Evolutionary conservation across 2,329 filamentous ascomycete species (phyloP).

Genomic region (Diaporthe ampelina): DNA sequence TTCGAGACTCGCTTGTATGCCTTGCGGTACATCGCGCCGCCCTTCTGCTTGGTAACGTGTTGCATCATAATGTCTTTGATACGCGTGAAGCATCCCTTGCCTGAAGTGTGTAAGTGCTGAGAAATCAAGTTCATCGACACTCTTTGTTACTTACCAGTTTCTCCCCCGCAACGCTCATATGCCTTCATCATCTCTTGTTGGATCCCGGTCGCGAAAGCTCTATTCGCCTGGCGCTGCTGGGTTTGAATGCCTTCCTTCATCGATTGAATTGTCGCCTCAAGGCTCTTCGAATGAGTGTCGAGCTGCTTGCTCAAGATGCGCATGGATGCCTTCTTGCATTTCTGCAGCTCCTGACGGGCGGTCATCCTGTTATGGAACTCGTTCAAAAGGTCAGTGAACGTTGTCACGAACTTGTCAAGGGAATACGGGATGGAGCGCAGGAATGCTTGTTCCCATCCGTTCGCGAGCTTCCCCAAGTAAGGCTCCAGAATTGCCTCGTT

Average conservation of each 20-base stretch:
- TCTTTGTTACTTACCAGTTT: too few species aligned
- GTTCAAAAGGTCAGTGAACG: neutral
- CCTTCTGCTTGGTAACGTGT: neutral
- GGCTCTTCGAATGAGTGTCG: neutral
- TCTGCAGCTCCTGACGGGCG: conserved; percentile 14
- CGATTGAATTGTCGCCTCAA: neutral
- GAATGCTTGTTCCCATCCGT: conserved; percentile 26
- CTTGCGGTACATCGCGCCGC: neutral
- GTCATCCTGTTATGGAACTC: conserved; percentile 26
- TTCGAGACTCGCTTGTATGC: neutral
- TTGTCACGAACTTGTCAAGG: neutral
- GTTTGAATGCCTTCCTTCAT: neutral
- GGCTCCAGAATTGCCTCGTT: conserved; percentile 37
- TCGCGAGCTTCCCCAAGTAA: conserved; percentile 20
- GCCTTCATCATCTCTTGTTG: neutral
- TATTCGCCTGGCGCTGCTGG: conserved; percentile 26
- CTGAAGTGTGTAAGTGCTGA: neutral
- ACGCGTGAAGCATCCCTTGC: neutral
- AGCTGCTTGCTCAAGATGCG: conserved; percentile 1
- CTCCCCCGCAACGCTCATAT: neutral
- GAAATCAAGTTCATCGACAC: too few species aligned
- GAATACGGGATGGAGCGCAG: neutral
- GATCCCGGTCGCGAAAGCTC: conserved; percentile 6
- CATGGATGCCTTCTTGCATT: conserved; percentile 1
- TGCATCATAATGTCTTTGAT: conserved; percentile 12